Evolutionary conservation across 441 rosid genomes (phyloP).

Genomic region (Syzygium malaccense): DNA sequence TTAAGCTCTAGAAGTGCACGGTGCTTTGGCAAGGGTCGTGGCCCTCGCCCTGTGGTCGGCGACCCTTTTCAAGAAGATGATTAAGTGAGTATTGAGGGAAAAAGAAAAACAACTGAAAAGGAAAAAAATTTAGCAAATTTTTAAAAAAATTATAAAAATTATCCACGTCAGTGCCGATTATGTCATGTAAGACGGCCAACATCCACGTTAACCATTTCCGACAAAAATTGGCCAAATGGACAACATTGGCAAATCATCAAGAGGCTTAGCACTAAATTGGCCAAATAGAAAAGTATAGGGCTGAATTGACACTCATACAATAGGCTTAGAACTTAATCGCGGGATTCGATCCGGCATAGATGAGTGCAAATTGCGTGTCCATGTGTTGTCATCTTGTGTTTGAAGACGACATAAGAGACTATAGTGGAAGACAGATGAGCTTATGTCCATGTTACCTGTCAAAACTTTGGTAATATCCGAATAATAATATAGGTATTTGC

Average conservation of each 20-base stretch:
- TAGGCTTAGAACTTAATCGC: background rate
- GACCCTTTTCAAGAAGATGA: background rate
- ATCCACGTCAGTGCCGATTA: accelerated
- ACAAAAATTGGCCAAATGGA: background rate
- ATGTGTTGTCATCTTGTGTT: background rate
- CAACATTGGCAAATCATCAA: background rate
- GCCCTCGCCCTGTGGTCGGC: background rate
- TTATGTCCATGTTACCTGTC: background rate
- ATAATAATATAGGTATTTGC: background rate
- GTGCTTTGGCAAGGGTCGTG: background rate
- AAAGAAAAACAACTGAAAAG: background rate
- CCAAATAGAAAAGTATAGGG: accelerated
- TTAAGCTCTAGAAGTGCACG: background rate
- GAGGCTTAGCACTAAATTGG: accelerated
- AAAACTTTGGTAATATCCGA: background rate
- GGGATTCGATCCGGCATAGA: background rate
- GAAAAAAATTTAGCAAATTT: no score
- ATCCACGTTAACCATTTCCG: no score
- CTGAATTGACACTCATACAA: accelerated
- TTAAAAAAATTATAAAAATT: background rate
- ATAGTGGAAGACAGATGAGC: background rate
- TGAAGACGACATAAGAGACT: background rate
- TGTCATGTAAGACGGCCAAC: background rate
- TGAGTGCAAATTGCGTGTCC: background rate
- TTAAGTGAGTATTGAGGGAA: background rate